Evolutionary conservation across 2,329 filamentous ascomycete genomes (phyloP), one percentile per base, ranked within the genome.

Genomic region (Daldinia sp.): DNA sequence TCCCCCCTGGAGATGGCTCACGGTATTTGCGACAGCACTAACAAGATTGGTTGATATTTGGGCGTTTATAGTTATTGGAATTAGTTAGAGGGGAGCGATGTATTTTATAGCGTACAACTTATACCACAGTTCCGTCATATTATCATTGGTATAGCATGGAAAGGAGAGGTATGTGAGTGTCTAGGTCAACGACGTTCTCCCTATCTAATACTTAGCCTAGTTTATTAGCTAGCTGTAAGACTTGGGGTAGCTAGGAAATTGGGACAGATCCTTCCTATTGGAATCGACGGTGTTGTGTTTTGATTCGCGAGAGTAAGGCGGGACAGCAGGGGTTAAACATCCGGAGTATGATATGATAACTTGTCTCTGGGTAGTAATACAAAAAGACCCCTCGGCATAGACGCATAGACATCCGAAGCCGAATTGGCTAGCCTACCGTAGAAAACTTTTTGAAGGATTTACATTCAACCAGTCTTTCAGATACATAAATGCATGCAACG

Each of bases 281-380:
- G 55, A 63, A 63, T 57, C 15, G 34, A 35, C 45, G 37, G 27
- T 29, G 29, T 21, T 23, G 6, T 27, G 7, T 39, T 15, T 23
- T 58, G 29, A 55, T 58, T 52, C 30, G 53, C 15, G 39, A 50
- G n/a, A 30, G 25, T 9, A 35, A 59, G 30, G 19, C 60, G 35
- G 41, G 27, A 25, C 21, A 41, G 17, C 50, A 41, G 17, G 41
- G 57, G 27, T 23, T 23, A 8, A 60, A 37, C 30, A 43, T 48
- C 52, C 29, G 27, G 25, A 51, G 25, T 41, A 53, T 49, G 47
- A 15, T 4, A 45, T 45, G 39, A 15, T 15, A 43, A 25, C 39
- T n/a, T 21, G 23, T 27, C 21, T 27, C 39, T 15, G n/a, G n/a
- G n/a, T n/a, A 45, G 21, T 45, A 27, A 27, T 45, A 27, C 39